Base-by-base conservation (phyloP, 345 rosid genomes). In the Triadica sebifera region DNA sequence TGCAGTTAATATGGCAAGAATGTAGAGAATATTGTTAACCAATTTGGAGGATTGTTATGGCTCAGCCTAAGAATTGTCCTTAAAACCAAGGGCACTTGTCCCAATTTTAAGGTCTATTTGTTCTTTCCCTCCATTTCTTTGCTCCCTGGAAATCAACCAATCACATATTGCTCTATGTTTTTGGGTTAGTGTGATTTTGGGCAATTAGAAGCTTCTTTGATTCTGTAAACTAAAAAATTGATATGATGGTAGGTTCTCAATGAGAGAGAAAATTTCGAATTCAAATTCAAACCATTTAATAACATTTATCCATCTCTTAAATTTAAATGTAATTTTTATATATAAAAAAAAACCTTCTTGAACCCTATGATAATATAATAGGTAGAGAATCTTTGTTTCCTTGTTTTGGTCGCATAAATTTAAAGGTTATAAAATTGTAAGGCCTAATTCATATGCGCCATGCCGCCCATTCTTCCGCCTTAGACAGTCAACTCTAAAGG, bases 11-110 rank as follows among this genome's bases (percentile, higher is more conserved):
- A 34, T 38, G 8, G 38, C 25, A 43, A 70, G 61, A 63, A 62
- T 70, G 71, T 46, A 43, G 70, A 76, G 72, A 72, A 79, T 65
- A 65, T 58, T 73, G 71, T 39, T 70, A 41, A 69, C 67, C 70
- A 68, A 69, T 38, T 51, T 77, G 69, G 57, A 53, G 64, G 20
- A 13, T 41, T 25, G 43, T 74, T 65, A 37, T 66, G 50, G 37
- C 69, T 69, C 39, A 74, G 49, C 69, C 34, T 16, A 34, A 39
- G 77, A 43, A 4, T 19, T 84, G 86, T 79, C 81, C 49, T 75
- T 69, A 49, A 69, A 76, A 82, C 79, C 81, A 67, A 68, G 70
- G 80, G 80, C 88, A 83, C 37, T 17, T 68, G 69, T 80, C 87
- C 87, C 67, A 55, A 38, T 75, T 74, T 80, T 16, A 51, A 72